Evolutionary conservation across 2,329 filamentous ascomycete genomes (phyloP), one percentile per base, ranked within the genome.

Genomic region (Colletotrichum godetiae): DNA sequence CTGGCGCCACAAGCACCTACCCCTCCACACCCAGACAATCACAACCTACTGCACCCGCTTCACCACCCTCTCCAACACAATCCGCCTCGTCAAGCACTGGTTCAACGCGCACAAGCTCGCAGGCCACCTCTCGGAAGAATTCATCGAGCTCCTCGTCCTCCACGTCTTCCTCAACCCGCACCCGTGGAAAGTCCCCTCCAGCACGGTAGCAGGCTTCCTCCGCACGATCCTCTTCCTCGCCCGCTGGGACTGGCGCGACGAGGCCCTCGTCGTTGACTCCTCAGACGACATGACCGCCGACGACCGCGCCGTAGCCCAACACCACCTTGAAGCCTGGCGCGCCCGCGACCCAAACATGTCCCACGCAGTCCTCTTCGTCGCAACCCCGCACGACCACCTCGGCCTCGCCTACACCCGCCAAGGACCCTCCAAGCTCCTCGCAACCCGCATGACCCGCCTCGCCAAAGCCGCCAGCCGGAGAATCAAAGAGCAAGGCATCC

Each of bases 321-420:
- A 92, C 4, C 91, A 93, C 24, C 92, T 98, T 71, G 91, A 94
- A 74, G 92, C 93, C 15, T 97, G 95, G 94, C 90, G 97, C 71
- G 94, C 93, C 76, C 92, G 97, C 67, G 97, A 99, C 78, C 95
- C 95, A 1, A 91, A 89, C 66, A 94, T 98, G 92, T 97, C 97
- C 82, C 92, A 91, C 74, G 90, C 94, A 3, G 92, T 93, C 22
- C 85, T 98, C 52, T 94, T 98, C 78, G 93, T 93, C 4, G 95
- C 95, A 2, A 95, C 94, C 0, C 93, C 94, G 66, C 86, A 94
- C 75, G 95, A 98, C 77, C 83, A 86, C 5, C 93, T 93, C 46
- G 97, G 97, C 4, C 90, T 92, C 10, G 93, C 92, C 0, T 98
- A 95, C 88, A 98, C 95, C 63, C 88, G 89, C 67, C 86, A 87